Conservation (phyloP, 1,139 yeast genomes). For the Hansenula lynferdii region DNA sequence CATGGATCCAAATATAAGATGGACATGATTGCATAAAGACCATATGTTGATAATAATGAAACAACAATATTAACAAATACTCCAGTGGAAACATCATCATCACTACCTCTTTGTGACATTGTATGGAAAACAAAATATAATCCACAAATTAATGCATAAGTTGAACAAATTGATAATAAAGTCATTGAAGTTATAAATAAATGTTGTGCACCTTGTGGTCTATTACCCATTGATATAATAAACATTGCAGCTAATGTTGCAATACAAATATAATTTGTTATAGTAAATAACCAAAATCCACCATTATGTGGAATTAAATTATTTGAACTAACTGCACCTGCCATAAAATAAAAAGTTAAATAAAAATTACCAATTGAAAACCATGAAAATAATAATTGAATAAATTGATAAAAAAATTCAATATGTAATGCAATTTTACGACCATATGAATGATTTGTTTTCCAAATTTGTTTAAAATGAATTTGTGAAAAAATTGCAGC, state of each 20-base stretch:
- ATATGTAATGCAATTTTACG: constrained; percentile 78
- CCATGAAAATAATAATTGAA: constrained; percentile 75
- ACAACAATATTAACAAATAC: constrained; percentile 77
- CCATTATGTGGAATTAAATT: constrained; percentile 55
- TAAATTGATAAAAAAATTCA: constrained; percentile 79
- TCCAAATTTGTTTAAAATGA: constrained; percentile 78
- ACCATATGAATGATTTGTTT: constrained; percentile 72
- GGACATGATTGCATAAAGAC: constrained; percentile 76
- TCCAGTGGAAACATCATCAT: constrained; percentile 34
- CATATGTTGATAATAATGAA: constrained; percentile 88
- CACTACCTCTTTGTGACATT: constrained; percentile 35
- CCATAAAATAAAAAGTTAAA: constrained; percentile 85
- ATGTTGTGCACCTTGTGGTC: constrained; percentile 87
- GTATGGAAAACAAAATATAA: constrained; percentile 68
- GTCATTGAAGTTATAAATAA: constrained; percentile 70
- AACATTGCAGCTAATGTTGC: constrained; percentile 81
- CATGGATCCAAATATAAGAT: constrained; percentile 86
- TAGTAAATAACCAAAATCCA: constrained; percentile 75
- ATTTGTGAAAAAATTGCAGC: constrained; percentile 89
- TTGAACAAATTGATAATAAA: constrained; percentile 70
- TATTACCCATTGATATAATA: constrained; percentile 88
- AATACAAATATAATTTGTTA: constrained; percentile 78
- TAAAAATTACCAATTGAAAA: constrained; percentile 89
- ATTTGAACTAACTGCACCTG: constrained; percentile 69
- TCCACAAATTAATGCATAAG: constrained; percentile 80